Base-by-base conservation (phyloP, 2,329 filamentous ascomycete genomes). In the Cercospora sp. region DNA sequence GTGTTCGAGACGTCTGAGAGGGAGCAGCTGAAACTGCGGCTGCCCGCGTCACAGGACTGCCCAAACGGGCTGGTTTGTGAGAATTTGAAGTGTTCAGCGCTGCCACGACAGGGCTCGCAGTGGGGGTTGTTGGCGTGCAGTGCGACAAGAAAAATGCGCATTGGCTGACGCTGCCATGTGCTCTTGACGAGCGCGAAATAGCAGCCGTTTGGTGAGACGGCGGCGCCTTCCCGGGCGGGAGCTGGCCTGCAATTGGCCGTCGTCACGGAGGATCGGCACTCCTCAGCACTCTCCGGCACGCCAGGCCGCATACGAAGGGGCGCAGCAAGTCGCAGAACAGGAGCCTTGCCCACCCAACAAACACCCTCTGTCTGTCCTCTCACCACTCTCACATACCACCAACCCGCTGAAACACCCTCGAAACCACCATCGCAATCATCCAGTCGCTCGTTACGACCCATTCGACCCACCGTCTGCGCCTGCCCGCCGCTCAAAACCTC, bases 251-350 rank as follows among this genome's bases (percentile, higher is more conserved):
- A 8, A 55, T 55, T 55, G 49, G 49, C 24, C 49, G 49, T 53
- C 49, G 24, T 53, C 49, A 53, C 49, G 49, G 49, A 55, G 24
- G 49, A 55, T 55, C 49, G 49, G 49, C 49, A 55, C 49, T 55
- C 49, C 49, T 55, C 49, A 55, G 21, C 18, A 13, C 49, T 53
- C 49, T 53, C 49, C 49, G 49, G 49, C 49, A 55, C 49, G 49
- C 49, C 26, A 12, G 49, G 24, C 49, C 45, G 21, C 49, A 26
- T 28, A 55, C 49, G 49, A 55, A 55, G 49, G 49, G 49, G 49
- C 49, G 49, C 49, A 55, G 49, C 49, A 55, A 16, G 49, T 53
- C 49, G 37, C 12, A 26, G 24, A n/a, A 28, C 49, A 28, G 49
- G 49, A 55, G 49, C 49, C 49, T 55, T 55, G 49, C 55, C 55